Evolutionary conservation across 139 green algal genomes (phyloP), one percentile per base, ranked within the genome.

Genomic region (Dunaliella primolecta): DNA sequence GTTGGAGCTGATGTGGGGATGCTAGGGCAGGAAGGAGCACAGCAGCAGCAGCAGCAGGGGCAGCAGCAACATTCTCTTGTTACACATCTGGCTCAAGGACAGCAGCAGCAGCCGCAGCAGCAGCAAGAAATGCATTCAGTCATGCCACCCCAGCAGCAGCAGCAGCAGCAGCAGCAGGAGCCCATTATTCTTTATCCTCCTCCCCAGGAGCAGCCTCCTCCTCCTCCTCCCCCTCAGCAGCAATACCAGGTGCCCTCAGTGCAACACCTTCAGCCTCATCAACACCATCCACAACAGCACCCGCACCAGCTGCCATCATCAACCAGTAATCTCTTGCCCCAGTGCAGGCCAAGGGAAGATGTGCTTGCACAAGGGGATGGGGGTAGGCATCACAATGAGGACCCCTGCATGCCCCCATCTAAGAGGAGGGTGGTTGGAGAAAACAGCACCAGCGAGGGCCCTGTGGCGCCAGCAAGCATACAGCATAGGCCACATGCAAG

Each of bases 41-140:
- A 64, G 46, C 7, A 15, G 46, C 46, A 64, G 46, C 46, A 64
- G 46, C 46, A 64, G 46, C 46, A 64, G 15, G 46, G 46, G 7
- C 46, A 64, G 46, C 46, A 31, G 1, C 82, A 75, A 71, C 82
- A 33, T 0, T 71, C 30, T 34, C 35, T 83, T 15, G 3, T 25
- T 15, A 31, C 24, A 21, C 74, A 75, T 37, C 72, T 76, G 3
- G 37, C 7, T 11, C 74, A 15, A 29, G 23, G 1, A 3, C 78
- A 7, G 78, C 78, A 31, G 78, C 78, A 70, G 78, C 78, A 70
- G 78, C 78, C 15, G 78, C 78, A 70, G 78, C 33, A 70, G 78
- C 78, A 70, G 78, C 78, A 70, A 24, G 20, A 70, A 24, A 24
- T 85, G 31, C 21, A 77, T 2, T 71, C 81, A 76, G 32, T 89